phyloP scores from a whole-genome alignment of 164 flowering plant genomes.

The Magnolia changhungtana region DNA sequence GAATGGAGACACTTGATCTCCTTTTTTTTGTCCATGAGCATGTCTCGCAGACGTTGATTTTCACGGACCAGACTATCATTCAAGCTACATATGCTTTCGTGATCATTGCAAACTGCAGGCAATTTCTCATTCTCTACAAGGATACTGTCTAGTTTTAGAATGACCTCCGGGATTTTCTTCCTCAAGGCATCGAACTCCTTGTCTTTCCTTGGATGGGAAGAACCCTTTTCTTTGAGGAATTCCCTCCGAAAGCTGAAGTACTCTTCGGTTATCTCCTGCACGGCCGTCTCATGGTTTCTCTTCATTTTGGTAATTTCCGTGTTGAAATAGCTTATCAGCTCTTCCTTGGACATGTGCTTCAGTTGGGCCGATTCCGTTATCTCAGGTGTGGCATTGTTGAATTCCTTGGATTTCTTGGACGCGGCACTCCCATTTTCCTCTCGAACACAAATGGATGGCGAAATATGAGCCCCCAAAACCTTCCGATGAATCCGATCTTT shows the following conservation, averaged over 20 bases:
- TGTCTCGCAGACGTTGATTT: conserved; percentile 46
- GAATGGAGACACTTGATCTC: conserved; percentile 45
- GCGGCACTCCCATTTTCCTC: conserved; percentile 26
- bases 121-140: conserved; percentile 45
- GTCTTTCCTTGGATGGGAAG: conserved; percentile 45
- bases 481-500: conserved; percentile 44
- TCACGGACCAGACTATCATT: conserved; percentile 47
- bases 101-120: conserved; percentile 21
- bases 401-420: conserved; percentile 35
- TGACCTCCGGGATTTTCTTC: conserved; percentile 63
- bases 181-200: conserved; percentile 59
- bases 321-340: conserved; percentile 47
- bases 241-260: conserved; percentile 54
- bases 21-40: conserved; percentile 35
- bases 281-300: conserved; percentile 60
- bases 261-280: conserved; percentile 59
- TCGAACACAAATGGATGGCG: conserved; percentile 19
- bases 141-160: conserved; percentile 50
- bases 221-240: conserved; percentile 51
- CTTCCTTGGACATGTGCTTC: conserved; percentile 51
- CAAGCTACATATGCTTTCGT: conserved; percentile 27
- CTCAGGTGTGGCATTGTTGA: conserved; percentile 33
- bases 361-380: conserved; percentile 40
- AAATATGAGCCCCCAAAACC: conserved; percentile 26
- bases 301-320: conserved; percentile 59